Conservation (phyloP, 371 early-diverging fungal species). For the Basidiobolus heterosporus region DNA sequence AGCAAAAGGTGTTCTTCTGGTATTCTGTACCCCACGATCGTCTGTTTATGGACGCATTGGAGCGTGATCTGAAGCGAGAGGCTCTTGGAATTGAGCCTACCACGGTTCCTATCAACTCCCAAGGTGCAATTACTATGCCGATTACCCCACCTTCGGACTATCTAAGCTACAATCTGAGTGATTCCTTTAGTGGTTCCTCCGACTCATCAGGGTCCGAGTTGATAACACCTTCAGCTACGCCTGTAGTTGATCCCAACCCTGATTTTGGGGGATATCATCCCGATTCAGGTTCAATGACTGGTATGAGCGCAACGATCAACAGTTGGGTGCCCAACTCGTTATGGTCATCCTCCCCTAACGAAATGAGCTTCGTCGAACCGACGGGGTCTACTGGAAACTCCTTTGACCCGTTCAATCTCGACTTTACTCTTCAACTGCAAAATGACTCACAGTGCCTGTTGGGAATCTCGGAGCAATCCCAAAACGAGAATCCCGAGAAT, state of each 20-base stretch:
- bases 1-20: conserved; percentile 99
- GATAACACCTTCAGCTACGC: not conserved
- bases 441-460: too few species aligned
- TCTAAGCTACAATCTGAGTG: not conserved
- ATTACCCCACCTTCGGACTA: not conserved
- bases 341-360: too few species aligned
- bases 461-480: too few species aligned
- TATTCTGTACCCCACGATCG: conserved; percentile 94
- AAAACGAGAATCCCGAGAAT: too few species aligned
- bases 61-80: conserved; percentile 95
- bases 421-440: too few species aligned
- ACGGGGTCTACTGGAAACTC: too few species aligned
- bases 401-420: too few species aligned
- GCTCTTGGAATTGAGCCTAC: conserved; percentile 68
- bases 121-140: not conserved
- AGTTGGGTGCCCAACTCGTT: too few species aligned
- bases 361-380: too few species aligned
- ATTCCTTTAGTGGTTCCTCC: too few species aligned
- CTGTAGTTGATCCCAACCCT: not conserved
- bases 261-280: not conserved
- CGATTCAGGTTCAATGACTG: not conserved
- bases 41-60: conserved; percentile 93
- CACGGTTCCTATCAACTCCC: conserved; percentile 38
- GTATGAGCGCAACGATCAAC: too few species aligned
- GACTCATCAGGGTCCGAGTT: too few species aligned